These are phyloP conservation scores for Hymenoscyphus albidus DNA, from an alignment of 2,329 filamentous ascomycete species.

Conservation along the genomic window DNA sequence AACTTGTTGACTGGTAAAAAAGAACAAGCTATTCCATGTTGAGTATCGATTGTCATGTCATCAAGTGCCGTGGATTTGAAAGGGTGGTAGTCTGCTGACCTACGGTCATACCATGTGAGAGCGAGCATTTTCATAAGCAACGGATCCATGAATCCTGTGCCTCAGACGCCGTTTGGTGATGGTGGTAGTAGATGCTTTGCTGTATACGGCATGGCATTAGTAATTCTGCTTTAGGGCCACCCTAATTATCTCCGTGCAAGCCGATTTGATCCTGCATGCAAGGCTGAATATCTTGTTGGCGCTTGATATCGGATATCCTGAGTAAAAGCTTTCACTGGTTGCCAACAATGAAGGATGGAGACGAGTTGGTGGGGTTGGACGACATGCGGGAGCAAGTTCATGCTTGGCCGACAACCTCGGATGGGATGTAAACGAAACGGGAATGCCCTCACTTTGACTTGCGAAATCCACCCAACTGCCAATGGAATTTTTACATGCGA, in stretches of 20 bases:
- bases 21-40: slow-evolving; percentile 1
- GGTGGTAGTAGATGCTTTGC: neutral
- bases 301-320: neutral
- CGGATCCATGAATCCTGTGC: neutral
- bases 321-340: neutral
- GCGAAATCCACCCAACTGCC: neutral
- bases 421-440: neutral
- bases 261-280: neutral
- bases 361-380: too few species aligned
- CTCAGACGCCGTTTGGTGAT: neutral
- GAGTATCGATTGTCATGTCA: slow-evolving; percentile 1
- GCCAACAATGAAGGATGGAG: neutral
- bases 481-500: neutral
- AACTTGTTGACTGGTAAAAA: neutral
- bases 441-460: slow-evolving; percentile 2
- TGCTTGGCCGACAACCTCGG: neutral
- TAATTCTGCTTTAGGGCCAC: neutral
- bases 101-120: neutral
- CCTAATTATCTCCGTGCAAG: too few species aligned
- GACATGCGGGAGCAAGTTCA: too few species aligned
- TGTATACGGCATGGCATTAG: neutral
- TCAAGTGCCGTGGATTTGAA: neutral
- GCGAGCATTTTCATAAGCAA: neutral
- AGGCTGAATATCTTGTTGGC: neutral
- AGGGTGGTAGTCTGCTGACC: neutral